A percentile compares a stretch with the other conserved stretches of the same genome.
Evolutionary conservation across 2,329 filamentous ascomycete species (phyloP).

Genomic region (Aspergillus sp.): DNA sequence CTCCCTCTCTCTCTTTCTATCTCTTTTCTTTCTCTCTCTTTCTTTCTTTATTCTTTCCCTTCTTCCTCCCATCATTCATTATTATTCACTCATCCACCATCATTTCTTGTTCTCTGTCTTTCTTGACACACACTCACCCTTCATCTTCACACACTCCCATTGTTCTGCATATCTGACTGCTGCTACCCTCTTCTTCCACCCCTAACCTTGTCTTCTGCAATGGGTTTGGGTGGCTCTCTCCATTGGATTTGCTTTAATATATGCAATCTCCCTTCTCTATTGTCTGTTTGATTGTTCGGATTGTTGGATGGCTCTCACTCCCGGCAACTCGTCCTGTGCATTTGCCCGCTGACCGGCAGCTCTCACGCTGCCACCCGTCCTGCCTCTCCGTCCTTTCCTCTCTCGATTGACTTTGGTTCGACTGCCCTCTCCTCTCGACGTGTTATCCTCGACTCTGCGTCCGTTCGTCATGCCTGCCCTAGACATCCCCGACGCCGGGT

Average conservation of each 20-base stretch:
- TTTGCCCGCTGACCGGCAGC: constrained; percentile 33
- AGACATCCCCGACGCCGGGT: constrained; percentile 30
- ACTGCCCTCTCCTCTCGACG: constrained; percentile 2
- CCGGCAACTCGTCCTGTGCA: constrained; percentile 22
- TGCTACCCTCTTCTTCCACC: constrained; percentile 4
- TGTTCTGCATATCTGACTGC: constrained; percentile 1
- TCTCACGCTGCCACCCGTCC: constrained; percentile 28
- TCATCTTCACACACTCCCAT: constrained; percentile 7
- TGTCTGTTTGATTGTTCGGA: not conserved
- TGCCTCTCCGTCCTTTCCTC: constrained; percentile 9
- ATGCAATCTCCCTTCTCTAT: constrained; percentile 12
- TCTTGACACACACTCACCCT: constrained; percentile 7
- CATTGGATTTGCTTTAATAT: constrained; percentile 9
- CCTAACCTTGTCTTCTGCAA: constrained; percentile 9
- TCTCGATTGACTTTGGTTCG: constrained; percentile 4
- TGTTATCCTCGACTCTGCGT: constrained; percentile 1
- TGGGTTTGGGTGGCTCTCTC: constrained; percentile 12
- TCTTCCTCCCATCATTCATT: constrained; percentile 11
- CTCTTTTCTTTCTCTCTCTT: constrained; percentile 6
- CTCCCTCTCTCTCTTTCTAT: constrained; percentile 11
- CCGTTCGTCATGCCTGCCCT: constrained; percentile 26
- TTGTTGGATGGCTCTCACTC: constrained; percentile 19
- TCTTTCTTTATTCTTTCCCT: constrained; percentile 5
- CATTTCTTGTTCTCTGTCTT: constrained; percentile 8
- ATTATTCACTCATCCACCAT: constrained; percentile 16